Evolutionary conservation across 1,139 yeast genomes (phyloP), one percentile per base, ranked within the genome.

Genomic region (Lizanozyma gosingica): DNA sequence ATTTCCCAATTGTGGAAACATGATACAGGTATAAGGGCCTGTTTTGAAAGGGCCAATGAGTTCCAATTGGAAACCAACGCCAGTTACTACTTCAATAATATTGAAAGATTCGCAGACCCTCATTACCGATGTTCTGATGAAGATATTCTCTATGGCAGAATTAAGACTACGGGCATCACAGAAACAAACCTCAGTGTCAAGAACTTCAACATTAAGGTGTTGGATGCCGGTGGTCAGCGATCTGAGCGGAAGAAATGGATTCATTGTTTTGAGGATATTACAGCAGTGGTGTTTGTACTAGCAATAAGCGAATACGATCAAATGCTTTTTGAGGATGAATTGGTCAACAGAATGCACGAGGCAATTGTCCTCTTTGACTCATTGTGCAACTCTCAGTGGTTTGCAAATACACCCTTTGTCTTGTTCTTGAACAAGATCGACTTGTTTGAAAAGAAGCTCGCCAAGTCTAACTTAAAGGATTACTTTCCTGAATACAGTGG

Each of bases 201-300:
- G 49, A 67, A 81, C 9, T 71, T 77, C 42, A 79, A 72, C 45
- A 80, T 90, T 54, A 80, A 78, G 51, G 86, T 94, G 38, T 67
- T 88, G 42, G 99, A 92, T 65, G 97, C 96, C 4, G 99, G 99
- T 39, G 99, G 99, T 2, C 98, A 92, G 62, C 70, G 98, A 43
- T 79, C 90, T 35, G 98, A 92, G 61, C 74, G 98, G 43, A 80
- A 82, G 50, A 92, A 92, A 57, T 92, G 98, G 98, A 85, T 92
- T 45, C 96, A 90, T 57, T 86, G 95, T 55, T 92, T 94, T 61
- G 94, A 90, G 54, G 87, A 85, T 48, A 88, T 92, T 42, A 84
- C 95, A 0, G 87, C 95, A 1, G 82, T 94, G 1, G 61, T 92
- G 34, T 92, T 88, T 60, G 96, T 92, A n/a, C 76, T 85, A 18